Conservation (phyloP, 208 protist species). For the Balamuthia mandrillaris region DNA sequence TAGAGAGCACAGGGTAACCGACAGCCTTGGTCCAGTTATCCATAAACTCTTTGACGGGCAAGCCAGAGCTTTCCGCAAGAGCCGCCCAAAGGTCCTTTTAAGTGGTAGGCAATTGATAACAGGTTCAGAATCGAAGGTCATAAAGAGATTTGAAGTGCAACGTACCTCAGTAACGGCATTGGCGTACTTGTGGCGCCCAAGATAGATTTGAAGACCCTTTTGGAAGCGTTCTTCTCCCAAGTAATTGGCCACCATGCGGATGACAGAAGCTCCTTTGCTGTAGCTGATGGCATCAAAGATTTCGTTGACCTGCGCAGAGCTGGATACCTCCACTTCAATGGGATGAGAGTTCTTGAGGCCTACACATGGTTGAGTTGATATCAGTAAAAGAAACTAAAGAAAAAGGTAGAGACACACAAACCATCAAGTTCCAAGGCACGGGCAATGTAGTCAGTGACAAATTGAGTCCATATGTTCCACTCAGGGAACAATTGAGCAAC, state of each 20-base stretch:
- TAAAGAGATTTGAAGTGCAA: background rate
- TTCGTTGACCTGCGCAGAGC: conserved; percentile 71
- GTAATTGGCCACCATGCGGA: conserved; percentile 41
- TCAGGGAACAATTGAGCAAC: conserved; percentile 43
- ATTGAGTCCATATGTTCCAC: conserved; percentile 71
- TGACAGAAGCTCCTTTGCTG: conserved; percentile 51
- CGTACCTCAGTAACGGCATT: conserved; percentile 86
- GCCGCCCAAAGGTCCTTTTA: conserved; percentile 86
- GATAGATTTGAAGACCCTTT: conserved; percentile 83
- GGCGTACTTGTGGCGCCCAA: conserved; percentile 83
- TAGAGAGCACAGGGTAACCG: conserved; percentile 84
- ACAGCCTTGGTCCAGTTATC: conserved; percentile 84
- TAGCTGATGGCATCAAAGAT: conserved; percentile 95
- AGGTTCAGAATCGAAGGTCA: background rate
- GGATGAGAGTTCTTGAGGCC: conserved; percentile 79
- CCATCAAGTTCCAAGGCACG: conserved; percentile 82
- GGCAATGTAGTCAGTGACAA: conserved; percentile 71
- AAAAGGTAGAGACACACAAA: conserved; percentile 72
- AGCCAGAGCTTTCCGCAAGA: conserved; percentile 76
- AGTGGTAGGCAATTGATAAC: background rate
- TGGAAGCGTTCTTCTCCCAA: conserved; percentile 83
- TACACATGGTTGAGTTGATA: background rate
- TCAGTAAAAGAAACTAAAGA: background rate
- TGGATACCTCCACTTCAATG: conserved; percentile 88
- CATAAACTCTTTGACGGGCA: conserved; percentile 82